Evolutionary conservation across 2,329 filamentous ascomycete species (phyloP), one percentile per base, ranked within the genome.

Genomic region (Immersiporthe knoxdaviesiana): DNA sequence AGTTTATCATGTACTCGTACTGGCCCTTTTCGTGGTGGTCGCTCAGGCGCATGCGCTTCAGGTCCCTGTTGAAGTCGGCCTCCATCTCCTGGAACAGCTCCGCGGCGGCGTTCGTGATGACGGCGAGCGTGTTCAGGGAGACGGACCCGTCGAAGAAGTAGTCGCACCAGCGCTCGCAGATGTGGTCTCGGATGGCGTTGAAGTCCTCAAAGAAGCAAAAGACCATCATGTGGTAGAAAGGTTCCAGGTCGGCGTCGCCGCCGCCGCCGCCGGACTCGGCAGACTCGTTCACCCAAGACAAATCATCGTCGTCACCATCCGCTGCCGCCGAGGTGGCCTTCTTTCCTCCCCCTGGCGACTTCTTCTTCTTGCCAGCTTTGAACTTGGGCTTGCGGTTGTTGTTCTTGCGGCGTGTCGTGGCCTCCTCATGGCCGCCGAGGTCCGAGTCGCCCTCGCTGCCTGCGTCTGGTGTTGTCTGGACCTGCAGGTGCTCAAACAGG

Each of bases 171-270:
- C 74, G 72, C 59, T 79, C 77, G 8, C 69, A 64, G 7, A 79
- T 67, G 63, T 77, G 74, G 47, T 75, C 74, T 24, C 76, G 73
- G 65, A 78, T 75, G 44, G 62, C 47, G 66, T 77, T 78, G 71
- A 77, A 78, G 67, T 79, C 78, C 21, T 76, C 75, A 68, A 79
- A 79, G 68, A 78, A 77, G 70, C 77, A 79, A 62, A 78, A 78
- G 30, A 79, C 69, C 63, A 78, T 72, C 75, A 79, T 77, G 71
- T 77, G 78, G 50, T 75, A 63, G 41, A 78, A 76, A 44, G 76
- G 72, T 32, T 75, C 74, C 37, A 35, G 35, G 35, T 4, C 35
- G 4, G 76, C 73, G 3, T 75, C 73, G 7, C 74, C 71, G 0
- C 72, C 72, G 0, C 37, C 8, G 24, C 27, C n/a, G 3, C n/a